Evolutionary conservation across 129 eudicot genomes (phyloP), one percentile per base, ranked within the genome.

Genomic region (Tanacetum coccineum): DNA sequence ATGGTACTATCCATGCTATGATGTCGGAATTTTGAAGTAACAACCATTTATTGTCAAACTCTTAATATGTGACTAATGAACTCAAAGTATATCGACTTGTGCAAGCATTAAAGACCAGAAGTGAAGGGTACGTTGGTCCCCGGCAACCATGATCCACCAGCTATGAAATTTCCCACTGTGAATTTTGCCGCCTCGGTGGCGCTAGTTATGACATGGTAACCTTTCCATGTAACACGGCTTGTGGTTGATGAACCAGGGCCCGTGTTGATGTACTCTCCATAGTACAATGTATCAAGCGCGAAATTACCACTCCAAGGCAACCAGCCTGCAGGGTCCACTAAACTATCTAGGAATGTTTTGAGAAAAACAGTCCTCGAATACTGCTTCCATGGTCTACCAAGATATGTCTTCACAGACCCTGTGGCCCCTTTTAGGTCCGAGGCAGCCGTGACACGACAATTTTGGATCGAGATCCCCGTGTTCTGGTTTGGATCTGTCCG

Each of bases 111-210:
- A 58, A 83, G 81, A 9, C 84, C 89, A 15, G 81, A 62, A 11
- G 85, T 71, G 45, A 70, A 84, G 5, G 89, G 85, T 44, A 84
- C 83, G 47, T 63, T 78, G 40, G 83, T 84, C 3, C 68, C 72
- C 28, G 85, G 83, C 71, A 84, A 68, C 89, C 89, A 84, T 4
- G 85, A 84, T 70, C 74, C 79, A 2, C 89, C 89, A 0, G 79
- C 79, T 11, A 84, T 78, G 18, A 84, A 84, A 64, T 74, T 84
- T 9, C 81, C 85, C 9, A 80, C 85, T 0, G 85, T 74, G 60
- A 77, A 84, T 39, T 79, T 10, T 0, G 74, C 62, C 0, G 81
- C 90, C 74, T 79, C 83, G 3, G 79, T 69, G 5, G 73, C 80
- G 19, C 76, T 75, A 4, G 84, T 84, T 26, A 84, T 81, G 48